These are phyloP conservation scores for Xerocomellus chrysenteron DNA, from an alignment of 768 basidiomycete genomes.

Conservation along the genomic window DNA sequence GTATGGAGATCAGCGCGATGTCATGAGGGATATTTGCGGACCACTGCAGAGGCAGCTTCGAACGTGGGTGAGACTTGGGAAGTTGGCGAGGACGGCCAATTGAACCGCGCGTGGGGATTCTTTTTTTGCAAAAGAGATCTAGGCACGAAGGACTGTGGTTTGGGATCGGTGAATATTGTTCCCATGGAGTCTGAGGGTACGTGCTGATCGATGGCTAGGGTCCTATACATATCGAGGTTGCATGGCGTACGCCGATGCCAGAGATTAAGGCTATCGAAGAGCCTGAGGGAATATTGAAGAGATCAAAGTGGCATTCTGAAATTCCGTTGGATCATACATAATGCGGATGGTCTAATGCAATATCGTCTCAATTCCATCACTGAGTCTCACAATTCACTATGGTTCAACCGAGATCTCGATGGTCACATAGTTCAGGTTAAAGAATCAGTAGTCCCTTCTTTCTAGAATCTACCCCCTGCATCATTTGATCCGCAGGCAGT, in stretches of 20 bases:
- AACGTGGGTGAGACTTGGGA: conserved; percentile 55
- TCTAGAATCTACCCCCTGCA: background rate
- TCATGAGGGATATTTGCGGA: conserved; percentile 42
- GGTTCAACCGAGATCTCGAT: background rate
- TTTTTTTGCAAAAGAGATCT: background rate
- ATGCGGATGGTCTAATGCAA: background rate
- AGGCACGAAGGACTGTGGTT: conserved; percentile 31
- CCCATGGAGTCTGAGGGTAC: background rate
- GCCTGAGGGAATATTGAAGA: background rate
- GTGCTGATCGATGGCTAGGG: background rate
- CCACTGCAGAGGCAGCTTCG: conserved; percentile 41
- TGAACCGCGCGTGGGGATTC: conserved; percentile 35
- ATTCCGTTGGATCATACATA: background rate
- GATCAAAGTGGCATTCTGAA: background rate
- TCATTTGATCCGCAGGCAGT: conserved; percentile 5
- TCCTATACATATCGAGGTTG: conserved; percentile 9
- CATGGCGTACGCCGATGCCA: background rate
- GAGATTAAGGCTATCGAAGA: conserved; percentile 7
- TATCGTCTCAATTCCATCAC: background rate
- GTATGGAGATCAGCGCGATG: conserved; percentile 40
- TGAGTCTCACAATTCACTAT: background rate
- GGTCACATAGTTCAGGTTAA: background rate
- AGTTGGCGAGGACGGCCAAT: conserved; percentile 56
- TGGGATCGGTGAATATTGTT: conserved; percentile 4
- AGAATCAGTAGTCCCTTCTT: background rate